Percentiles rank a stretch among this genome's conserved stretches.
These are phyloP conservation scores for Neonectria hederae DNA, from an alignment of 2,329 filamentous ascomycete genomes.

Conservation along the genomic window DNA sequence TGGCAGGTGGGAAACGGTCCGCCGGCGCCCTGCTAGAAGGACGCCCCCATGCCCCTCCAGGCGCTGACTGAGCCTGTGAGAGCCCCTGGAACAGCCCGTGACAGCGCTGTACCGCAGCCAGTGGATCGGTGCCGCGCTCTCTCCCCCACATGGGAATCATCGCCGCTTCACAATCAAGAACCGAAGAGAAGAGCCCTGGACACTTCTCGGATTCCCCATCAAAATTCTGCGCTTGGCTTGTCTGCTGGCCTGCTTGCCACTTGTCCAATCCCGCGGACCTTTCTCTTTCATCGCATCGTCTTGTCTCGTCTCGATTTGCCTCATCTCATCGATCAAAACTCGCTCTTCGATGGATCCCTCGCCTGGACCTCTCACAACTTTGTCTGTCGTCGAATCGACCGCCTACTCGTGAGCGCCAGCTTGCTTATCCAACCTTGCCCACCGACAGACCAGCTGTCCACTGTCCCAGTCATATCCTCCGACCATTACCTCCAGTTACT, in stretches of 20 bases:
- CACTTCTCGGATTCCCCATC: conserved; percentile 17
- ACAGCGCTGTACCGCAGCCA: neutral
- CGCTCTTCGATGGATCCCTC: conserved; percentile 24
- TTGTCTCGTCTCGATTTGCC: conserved; percentile 8
- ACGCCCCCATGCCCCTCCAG: conserved; percentile 7
- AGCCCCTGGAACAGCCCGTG: neutral
- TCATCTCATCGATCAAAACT: conserved; percentile 7
- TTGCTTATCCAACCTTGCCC: neutral
- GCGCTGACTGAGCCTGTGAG: neutral
- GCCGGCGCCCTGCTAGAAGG: conserved; percentile 1
- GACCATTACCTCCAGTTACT: neutral
- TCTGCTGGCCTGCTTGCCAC: neutral
- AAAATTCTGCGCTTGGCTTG: conserved; percentile 15
- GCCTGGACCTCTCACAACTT: conserved; percentile 10
- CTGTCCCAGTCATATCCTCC: neutral
- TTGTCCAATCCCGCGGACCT: neutral
- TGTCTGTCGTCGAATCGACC: conserved; percentile 26
- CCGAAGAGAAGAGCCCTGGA: conserved; percentile 1
- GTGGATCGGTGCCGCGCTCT: conserved; percentile 9
- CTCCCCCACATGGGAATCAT: conserved; percentile 23
- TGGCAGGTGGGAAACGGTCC: conserved; percentile 28
- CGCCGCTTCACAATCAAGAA: conserved; percentile 15
- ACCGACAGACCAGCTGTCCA: neutral
- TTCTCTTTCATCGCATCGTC: neutral
- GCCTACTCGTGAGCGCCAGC: conserved; percentile 30